phyloP scores from a whole-genome alignment of 306 rosid genomes.

The Prunus davidiana region DNA sequence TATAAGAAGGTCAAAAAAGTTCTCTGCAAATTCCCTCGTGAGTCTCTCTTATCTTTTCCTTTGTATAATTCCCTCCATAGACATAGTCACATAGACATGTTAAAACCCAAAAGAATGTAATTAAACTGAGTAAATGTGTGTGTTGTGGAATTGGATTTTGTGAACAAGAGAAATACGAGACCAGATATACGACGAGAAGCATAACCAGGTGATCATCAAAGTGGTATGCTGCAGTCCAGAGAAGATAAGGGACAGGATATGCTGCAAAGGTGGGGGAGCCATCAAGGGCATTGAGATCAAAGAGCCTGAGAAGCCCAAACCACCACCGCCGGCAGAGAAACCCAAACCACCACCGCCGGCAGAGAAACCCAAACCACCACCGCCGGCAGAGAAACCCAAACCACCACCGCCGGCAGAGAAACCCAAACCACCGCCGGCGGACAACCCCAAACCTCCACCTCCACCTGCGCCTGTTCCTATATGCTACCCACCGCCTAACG shows the following conservation, averaged over 20 bases:
- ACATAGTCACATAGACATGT: background rate
- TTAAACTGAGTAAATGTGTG: constrained; percentile 16
- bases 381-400: too few species aligned
- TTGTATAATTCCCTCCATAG: background rate
- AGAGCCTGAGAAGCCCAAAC: constrained; percentile 37
- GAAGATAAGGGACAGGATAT: constrained; percentile 57
- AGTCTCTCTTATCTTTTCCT: constrained; percentile 28
- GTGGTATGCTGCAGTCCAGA: constrained; percentile 81
- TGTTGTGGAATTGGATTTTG: constrained; percentile 15
- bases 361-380: too few species aligned
- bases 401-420: too few species aligned
- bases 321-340: background rate
- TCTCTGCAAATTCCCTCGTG: constrained; percentile 70
- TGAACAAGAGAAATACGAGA: constrained; percentile 81
- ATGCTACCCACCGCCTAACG: background rate
- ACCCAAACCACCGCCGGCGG: too few species aligned
- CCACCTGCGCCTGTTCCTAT: background rate
- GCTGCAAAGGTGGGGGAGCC: constrained; percentile 50
- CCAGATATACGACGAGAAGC: constrained; percentile 56
- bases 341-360: too few species aligned
- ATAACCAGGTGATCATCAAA: constrained; percentile 47
- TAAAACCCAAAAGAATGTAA: constrained; percentile 8
- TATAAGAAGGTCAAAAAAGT: constrained; percentile 73
- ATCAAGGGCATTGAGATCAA: constrained; percentile 64
- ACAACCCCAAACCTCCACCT: too few species aligned